Conservation (phyloP, 2,329 filamentous ascomycete species). For the Aureobasidium leucospermi region DNA sequence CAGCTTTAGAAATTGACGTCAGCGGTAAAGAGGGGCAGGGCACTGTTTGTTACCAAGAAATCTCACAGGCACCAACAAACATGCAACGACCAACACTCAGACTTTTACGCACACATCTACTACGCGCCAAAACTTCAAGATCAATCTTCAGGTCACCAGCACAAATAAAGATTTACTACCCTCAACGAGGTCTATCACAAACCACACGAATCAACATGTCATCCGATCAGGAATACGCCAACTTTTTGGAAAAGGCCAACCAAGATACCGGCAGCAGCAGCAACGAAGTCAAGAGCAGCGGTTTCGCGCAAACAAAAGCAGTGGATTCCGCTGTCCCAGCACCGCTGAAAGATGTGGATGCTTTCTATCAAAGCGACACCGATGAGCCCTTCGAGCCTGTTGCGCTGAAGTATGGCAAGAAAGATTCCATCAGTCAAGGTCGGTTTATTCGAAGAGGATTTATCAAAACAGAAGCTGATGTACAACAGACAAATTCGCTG, state of each 20-base stretch:
- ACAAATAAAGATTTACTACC: not conserved
- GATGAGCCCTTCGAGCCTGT: conserved; percentile 82
- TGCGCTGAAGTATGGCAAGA: conserved; percentile 48
- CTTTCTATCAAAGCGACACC: conserved; percentile 70
- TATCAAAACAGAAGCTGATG: not conserved
- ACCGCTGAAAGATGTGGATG: conserved; percentile 48
- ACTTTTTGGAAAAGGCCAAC: conserved; percentile 84
- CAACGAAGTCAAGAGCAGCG: conserved; percentile 7
- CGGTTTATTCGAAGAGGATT: conserved; percentile 22
- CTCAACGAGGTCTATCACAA: not conserved
- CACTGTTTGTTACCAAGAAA: not conserved
- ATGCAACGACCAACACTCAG: conserved; percentile 2
- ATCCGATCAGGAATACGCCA: conserved; percentile 73
- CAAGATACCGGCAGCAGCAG: conserved; percentile 45
- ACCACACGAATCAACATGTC: conserved; percentile 44
- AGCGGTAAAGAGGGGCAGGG: not conserved
- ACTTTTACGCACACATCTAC: not conserved
- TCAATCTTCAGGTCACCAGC: not conserved
- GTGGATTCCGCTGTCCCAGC: conserved; percentile 52
- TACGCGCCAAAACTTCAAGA: not conserved
- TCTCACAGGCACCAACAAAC: not conserved
- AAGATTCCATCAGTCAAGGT: conserved; percentile 43
- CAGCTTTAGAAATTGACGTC: not conserved
- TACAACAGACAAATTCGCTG: conserved; percentile 58
- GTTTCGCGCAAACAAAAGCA: conserved; percentile 31